Conservation (phyloP, 169 alveolate species). For the Plasmodium adleri region DNA sequence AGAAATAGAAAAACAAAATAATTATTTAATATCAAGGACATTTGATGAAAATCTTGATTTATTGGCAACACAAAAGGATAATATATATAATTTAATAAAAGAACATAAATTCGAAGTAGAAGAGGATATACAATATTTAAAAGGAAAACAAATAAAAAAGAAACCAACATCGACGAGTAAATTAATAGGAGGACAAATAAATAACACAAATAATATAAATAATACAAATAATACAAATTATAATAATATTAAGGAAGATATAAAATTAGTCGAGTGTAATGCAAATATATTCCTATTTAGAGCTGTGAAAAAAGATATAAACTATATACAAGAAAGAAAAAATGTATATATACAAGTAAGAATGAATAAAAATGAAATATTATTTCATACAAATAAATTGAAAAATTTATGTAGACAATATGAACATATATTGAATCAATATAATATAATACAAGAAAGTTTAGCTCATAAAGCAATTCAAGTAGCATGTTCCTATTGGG, state of each 20-base stretch:
- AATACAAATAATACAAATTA: conserved; percentile 50
- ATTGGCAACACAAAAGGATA: conserved; percentile 60
- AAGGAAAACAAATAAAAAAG: conserved; percentile 80
- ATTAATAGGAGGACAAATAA: conserved; percentile 75
- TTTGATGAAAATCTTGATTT: conserved; percentile 86
- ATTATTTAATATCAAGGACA: conserved; percentile 88
- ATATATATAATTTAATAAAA: conserved; percentile 77
- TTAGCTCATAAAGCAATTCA: conserved; percentile 92
- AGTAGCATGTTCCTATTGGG: conserved; percentile 97
- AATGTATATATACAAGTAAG: conserved; percentile 84
- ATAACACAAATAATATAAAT: conserved; percentile 59
- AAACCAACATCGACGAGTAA: neutral
- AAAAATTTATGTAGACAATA: conserved; percentile 86
- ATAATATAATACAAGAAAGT: conserved; percentile 87
- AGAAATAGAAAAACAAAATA: conserved; percentile 90
- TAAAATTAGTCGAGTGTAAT: conserved; percentile 87
- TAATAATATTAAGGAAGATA: conserved; percentile 76
- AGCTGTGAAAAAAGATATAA: conserved; percentile 89
- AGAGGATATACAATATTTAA: conserved; percentile 88
- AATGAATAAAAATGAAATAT: conserved; percentile 89
- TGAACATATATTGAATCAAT: conserved; percentile 84
- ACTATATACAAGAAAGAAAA: conserved; percentile 74
- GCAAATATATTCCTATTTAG: conserved; percentile 89
- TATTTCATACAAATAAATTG: conserved; percentile 90
- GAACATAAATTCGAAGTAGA: conserved; percentile 82